Percentiles rank a stretch among this genome's conserved stretches.
These are phyloP conservation scores for Leishmania gerbilli DNA, from an alignment of 208 protist species.

Conservation along the genomic window DNA sequence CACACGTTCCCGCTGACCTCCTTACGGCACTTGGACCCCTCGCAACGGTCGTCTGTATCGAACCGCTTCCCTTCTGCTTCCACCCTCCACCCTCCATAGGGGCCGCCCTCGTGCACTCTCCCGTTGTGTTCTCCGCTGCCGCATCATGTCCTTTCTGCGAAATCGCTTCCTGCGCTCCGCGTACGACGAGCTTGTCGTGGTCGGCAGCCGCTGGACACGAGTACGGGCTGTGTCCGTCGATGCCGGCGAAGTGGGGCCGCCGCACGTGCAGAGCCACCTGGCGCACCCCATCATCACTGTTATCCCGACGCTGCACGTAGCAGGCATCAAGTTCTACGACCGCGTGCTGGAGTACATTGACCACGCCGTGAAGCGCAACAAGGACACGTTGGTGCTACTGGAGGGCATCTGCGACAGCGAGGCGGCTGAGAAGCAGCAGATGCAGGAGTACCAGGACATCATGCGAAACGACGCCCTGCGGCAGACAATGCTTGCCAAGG, in stretches of 20 bases:
- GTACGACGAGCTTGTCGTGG: slow-evolving; percentile 77
- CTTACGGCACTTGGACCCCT: not conserved
- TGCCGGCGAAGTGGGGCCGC: slow-evolving; percentile 26
- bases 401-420: slow-evolving; percentile 88
- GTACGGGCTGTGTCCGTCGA: slow-evolving; percentile 50
- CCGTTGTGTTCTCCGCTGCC: not conserved
- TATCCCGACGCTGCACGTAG: slow-evolving; percentile 88
- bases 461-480: slow-evolving; percentile 42
- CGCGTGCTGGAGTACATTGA: slow-evolving; percentile 86
- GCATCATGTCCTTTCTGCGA: slow-evolving; percentile 27
- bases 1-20: not conserved
- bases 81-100: not conserved
- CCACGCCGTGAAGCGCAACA: slow-evolving; percentile 56
- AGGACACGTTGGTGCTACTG: slow-evolving; percentile 79
- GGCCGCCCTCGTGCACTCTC: not conserved
- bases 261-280: slow-evolving; percentile 40
- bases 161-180: slow-evolving; percentile 47
- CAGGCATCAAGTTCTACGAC: slow-evolving; percentile 85
- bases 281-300: slow-evolving; percentile 71
- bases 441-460: slow-evolving; percentile 83
- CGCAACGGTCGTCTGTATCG: not conserved
- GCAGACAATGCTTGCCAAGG: slow-evolving; percentile 64
- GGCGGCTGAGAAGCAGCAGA: slow-evolving; percentile 70
- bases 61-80: not conserved
- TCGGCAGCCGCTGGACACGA: slow-evolving; percentile 86